Evolutionary conservation across 306 rosid genomes (phyloP).

Genomic region (Medicago truncatula): MtrunA17r5.0-ANR NC_053042.1:8846001-8846500

Average conservation of each 20-base stretch:
- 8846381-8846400: too few relatives aligned
- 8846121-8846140: conserved; percentile 50
- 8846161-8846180: conserved; percentile 47
- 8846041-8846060: neutral
- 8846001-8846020: neutral
- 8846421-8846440: too few relatives aligned
- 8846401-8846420: too few relatives aligned
- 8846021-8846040: conserved; percentile 16
- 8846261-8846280: conserved; percentile 17
- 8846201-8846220: conserved; percentile 16
- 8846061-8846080: neutral
- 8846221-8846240: neutral
- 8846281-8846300: neutral
- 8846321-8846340: neutral
- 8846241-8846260: neutral
- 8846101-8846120: conserved; percentile 52
- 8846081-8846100: conserved; percentile 14
- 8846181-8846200: conserved; percentile 24
- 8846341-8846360: neutral
- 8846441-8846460: too few relatives aligned
- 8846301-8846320: neutral
- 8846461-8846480: too few relatives aligned
- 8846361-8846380: too few relatives aligned
- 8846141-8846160: conserved; percentile 68
- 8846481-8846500: too few relatives aligned